phyloP scores from a whole-genome alignment of 441 rosid species.

The Brassica balearica region DNA sequence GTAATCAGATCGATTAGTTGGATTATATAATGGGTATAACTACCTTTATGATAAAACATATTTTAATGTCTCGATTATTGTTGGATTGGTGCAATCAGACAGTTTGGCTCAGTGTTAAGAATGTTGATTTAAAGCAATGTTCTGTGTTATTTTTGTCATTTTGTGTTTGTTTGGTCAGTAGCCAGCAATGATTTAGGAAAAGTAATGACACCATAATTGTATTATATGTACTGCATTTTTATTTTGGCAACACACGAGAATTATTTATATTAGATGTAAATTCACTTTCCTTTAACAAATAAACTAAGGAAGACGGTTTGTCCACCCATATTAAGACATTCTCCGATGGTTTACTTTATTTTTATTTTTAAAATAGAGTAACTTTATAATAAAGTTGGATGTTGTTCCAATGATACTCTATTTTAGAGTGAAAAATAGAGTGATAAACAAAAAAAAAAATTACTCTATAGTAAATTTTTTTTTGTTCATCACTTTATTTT shows the following conservation, averaged over 20 bases:
- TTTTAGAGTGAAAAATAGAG: no score
- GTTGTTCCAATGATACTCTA: no score
- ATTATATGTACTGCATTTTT: not conserved
- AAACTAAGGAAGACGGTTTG: not conserved
- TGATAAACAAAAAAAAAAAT: no score
- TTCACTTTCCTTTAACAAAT: not conserved
- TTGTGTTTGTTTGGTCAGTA: conserved; percentile 31
- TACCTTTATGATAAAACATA: no score
- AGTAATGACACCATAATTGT: conserved; percentile 1
- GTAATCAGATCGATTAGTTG: no score
- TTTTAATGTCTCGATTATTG: no score
- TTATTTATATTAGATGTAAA: conserved; percentile 2
- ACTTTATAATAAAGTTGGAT: no score
- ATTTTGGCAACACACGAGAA: conserved; percentile 16
- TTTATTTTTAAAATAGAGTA: no score
- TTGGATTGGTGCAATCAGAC: not conserved
- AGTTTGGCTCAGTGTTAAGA: conserved; percentile 14
- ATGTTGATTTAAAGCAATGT: conserved; percentile 19
- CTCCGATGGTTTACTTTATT: no score
- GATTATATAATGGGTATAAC: no score
- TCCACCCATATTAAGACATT: not conserved
- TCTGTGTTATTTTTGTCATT: conserved; percentile 28
- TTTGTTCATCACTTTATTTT: no score
- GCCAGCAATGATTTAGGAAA: not conserved
- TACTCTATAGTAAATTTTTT: no score